Evolutionary conservation across 2,329 filamentous ascomycete species (phyloP), one percentile per base, ranked within the genome.

Genomic region (Fusarium albosuccineum): DNA sequence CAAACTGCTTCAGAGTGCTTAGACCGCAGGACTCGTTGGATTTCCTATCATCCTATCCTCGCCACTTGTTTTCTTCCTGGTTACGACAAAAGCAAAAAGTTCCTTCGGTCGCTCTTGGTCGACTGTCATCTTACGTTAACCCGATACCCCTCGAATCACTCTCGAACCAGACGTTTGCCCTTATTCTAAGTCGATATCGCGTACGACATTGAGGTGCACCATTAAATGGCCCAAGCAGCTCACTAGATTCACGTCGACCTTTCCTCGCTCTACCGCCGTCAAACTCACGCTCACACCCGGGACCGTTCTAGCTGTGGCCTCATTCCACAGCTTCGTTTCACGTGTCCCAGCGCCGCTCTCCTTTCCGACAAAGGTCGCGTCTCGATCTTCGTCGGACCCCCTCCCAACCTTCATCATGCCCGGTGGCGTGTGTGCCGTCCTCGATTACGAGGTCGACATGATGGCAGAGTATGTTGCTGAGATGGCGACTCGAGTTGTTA

Each of bases 391-490:
- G 78, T 81, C 79, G 78, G 79, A 69, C 62, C 51, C 66, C 63
- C 36, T 40, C 37, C 30, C 63, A 67, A 74, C 74, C 70, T 75
- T 73, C 82, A 88, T 81, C 75, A 89, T 89, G 87, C 83, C 87
- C 68, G 94, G 94, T 77, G 94, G 94, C 73, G 94, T 97, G 39
- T 96, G 94, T 73, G 93, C 93, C 75, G 92, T 97, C 82, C 88
- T 97, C 80, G 94, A 97, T 84, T 97, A 97, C 79, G 94, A 97
- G 81, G 95, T 97, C 89, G 93, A 97, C 77, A 85, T 92, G 79
- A 97, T 97, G 94, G 91, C 93, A 67, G 93, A 97, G 78, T 97
- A 97, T 80, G 94, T 97, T 77, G 91, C 93, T 66, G 92, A 97
- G 77, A 97, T 95, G 89, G 89, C 94, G 64, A 86, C 84, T 26